phyloP scores from a whole-genome alignment of 1,139 yeast genomes.

The Saccharomyces hybrid region DNA sequence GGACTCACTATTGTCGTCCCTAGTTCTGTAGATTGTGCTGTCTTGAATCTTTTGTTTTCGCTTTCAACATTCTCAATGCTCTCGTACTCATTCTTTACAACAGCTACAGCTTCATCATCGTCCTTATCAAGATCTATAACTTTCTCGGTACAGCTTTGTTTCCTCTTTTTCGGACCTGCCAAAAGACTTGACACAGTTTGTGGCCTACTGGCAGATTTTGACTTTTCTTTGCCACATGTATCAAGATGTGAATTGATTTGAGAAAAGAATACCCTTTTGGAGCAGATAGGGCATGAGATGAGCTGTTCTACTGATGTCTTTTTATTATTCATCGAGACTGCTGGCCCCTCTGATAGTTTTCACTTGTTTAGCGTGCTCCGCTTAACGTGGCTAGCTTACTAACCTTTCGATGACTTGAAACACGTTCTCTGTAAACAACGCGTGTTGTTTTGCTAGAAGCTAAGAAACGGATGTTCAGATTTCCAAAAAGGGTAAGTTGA shows the following conservation, averaged over 20 bases:
- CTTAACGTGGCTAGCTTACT: neutral
- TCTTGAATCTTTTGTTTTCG: slow-evolving; percentile 2
- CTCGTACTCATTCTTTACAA: slow-evolving; percentile 2
- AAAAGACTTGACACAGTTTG: slow-evolving; percentile 14
- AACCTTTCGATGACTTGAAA: neutral
- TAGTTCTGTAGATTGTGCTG: neutral
- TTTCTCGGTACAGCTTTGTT: slow-evolving; percentile 9
- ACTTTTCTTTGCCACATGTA: slow-evolving; percentile 15
- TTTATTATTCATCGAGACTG: neutral
- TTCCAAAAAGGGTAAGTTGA: neutral
- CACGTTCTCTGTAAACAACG: neutral
- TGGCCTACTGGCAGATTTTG: slow-evolving; percentile 8
- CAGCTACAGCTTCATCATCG: slow-evolving; percentile 2
- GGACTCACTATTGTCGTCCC: neutral
- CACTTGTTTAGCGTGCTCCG: neutral
- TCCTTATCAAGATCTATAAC: slow-evolving; percentile 10
- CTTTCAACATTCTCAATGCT: neutral
- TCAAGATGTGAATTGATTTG: slow-evolving; percentile 28
- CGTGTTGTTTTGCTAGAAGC: neutral
- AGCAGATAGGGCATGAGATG: slow-evolving; percentile 30
- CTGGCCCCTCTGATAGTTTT: neutral
- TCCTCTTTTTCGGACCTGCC: slow-evolving; percentile 11
- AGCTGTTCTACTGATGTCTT: slow-evolving; percentile 15
- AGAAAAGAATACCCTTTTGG: slow-evolving; percentile 20
- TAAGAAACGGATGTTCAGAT: neutral